Base-by-base conservation (phyloP, 2,329 filamentous ascomycete genomes). In the Dothiorella sarmentorum region DNA sequence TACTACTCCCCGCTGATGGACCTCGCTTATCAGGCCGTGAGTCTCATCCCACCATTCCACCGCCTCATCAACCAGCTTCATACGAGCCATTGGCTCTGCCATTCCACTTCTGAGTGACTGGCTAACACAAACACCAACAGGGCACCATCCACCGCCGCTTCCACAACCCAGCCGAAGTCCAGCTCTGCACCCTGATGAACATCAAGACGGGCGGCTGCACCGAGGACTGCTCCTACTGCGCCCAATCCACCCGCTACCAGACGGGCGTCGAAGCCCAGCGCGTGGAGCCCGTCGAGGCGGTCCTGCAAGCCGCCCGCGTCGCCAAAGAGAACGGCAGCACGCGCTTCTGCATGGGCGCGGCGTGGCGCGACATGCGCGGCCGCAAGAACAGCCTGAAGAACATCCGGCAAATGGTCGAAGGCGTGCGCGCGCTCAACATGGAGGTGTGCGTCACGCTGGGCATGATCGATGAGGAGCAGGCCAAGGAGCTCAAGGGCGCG, bases 101-200 rank as follows among this genome's bases (percentile, higher is more conserved):
- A 3, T 11, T 29, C 13, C 13, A 5, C 38, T n/a, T 7, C 10
- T 22, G 10, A 26, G 7, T 7, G 20, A 24, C 18, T n/a, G n/a
- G 33, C 47, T 52, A 11, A 45, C 17, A 26, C 49, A 20, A 31
- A 43, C 35, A 17, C 35, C 38, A 15, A 27, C 64, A 94, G 90
- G 85, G 84, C 64, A 83, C 81, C 33, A 78, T 96, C 59, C 91
- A 96, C 75, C 86, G 90, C 44, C 87, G 88, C 66, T 95, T 95
- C 78, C 91, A 96, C 76, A 83, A 89, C 68, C 89, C 91, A 6
- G 81, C 86, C 45, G 86, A 90, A 26, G 90, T 96, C 63, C 91
- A 96, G 75, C 88, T 96, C 75, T 96, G 91, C 78, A 96, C 91
- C 0, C 80, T 96, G 60, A 95, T 96, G 89, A 96, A 95, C 80